A percentile compares a stretch with the other conserved stretches of the same genome.
Conservation (phyloP, 345 rosid species). For the Adansonia digitata region DNA sequence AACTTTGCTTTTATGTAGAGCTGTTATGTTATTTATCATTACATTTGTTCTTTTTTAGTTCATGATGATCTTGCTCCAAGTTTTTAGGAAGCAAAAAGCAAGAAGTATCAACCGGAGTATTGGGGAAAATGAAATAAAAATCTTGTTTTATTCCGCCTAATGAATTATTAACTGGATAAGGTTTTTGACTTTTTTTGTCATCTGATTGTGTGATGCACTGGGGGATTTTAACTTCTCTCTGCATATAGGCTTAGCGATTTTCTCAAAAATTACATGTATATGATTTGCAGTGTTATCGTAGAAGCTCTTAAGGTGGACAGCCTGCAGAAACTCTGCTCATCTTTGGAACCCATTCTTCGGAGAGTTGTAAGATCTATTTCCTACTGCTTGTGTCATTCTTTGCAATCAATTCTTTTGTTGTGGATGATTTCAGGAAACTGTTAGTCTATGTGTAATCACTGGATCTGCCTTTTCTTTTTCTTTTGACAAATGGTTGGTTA, state of each 20-base stretch:
- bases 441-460: background rate
- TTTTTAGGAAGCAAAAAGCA: background rate
- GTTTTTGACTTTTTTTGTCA: background rate
- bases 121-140: background rate
- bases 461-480: background rate
- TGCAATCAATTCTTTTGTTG: background rate
- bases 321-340: constrained; percentile 95
- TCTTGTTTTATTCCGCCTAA: background rate
- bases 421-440: background rate
- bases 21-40: background rate
- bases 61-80: background rate
- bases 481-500: background rate
- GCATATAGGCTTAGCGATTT: background rate
- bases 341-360: constrained; percentile 95
- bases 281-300: constrained; percentile 72
- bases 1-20: background rate
- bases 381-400: background rate
- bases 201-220: background rate
- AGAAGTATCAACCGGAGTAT: background rate
- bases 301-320: constrained; percentile 98
- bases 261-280: background rate
- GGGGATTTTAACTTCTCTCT: background rate
- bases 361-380: constrained; percentile 69
- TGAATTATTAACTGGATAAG: background rate
- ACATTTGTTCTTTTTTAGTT: background rate